Evolutionary conservation across 257 asterid genomes (phyloP).

Genomic region (Solanum raphanifolium): DNA sequence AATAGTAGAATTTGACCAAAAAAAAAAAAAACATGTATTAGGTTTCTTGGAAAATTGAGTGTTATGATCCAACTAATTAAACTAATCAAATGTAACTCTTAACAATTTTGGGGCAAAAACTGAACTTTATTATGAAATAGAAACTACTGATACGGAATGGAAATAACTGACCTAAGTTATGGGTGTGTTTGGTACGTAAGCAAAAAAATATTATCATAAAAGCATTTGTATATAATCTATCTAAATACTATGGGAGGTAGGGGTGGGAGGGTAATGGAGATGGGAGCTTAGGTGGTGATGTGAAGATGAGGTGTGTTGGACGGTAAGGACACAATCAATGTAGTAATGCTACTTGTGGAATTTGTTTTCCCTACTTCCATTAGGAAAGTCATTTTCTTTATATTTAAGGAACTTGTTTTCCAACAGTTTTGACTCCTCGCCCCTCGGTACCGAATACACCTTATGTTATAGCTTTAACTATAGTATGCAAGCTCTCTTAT

Average conservation of each 20-base stretch:
- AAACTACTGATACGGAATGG: not conserved
- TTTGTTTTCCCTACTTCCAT: not conserved
- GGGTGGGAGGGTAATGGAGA: not conserved
- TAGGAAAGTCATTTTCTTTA: not conserved
- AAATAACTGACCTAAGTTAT: not conserved
- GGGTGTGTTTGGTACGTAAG: not conserved
- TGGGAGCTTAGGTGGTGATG: not conserved
- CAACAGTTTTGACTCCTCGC: not conserved
- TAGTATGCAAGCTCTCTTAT: not conserved
- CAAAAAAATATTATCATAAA: too few relatives aligned
- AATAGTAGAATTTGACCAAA: not conserved
- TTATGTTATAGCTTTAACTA: not conserved
- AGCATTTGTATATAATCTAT: not conserved
- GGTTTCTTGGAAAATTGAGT: not conserved
- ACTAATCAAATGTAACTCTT: not conserved
- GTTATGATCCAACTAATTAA: not conserved
- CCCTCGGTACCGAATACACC: not conserved
- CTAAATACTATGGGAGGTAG: not conserved
- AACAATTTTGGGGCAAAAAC: not conserved
- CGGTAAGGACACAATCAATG: not conserved
- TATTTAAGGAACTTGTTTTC: not conserved
- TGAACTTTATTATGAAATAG: not conserved
- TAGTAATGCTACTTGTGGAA: not conserved
- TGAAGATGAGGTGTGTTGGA: not conserved
- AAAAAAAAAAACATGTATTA: not conserved